Conservation (phyloP, 768 basidiomycete genomes). For the Holtermanniella nyarrowii region DNA sequence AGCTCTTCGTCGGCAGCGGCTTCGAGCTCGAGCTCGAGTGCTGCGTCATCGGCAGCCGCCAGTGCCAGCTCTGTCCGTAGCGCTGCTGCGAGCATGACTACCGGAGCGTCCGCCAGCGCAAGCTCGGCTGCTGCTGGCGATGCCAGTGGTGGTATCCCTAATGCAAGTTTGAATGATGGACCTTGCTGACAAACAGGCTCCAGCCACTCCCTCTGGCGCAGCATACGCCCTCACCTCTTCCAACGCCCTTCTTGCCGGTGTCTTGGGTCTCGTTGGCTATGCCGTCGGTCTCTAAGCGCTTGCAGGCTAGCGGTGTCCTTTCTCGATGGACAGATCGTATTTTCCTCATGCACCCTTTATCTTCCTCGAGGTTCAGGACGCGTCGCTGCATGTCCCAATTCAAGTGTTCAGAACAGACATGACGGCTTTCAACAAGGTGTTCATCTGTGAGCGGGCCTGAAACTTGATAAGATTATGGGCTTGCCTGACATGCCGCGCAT, state of each 20-base stretch:
- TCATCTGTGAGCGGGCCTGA: too few relatives aligned
- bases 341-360: too few relatives aligned
- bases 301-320: too few relatives aligned
- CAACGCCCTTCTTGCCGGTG: slow-evolving; percentile 5
- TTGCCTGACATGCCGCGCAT: too few relatives aligned
- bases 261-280: slow-evolving; percentile 9
- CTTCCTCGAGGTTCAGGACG: too few relatives aligned
- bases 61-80: slow-evolving; percentile 8
- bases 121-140: slow-evolving; percentile 1
- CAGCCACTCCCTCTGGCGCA: slow-evolving; percentile 7
- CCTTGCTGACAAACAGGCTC: slow-evolving; percentile 1
- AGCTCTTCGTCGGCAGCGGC: slow-evolving; percentile 37
- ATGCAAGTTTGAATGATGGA: slow-evolving; percentile 9
- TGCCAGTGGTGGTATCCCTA: slow-evolving; percentile 23
- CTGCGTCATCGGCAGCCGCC: slow-evolving; percentile 30
- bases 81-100: slow-evolving; percentile 1
- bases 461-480: too few relatives aligned
- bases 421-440: too few relatives aligned
- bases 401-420: too few relatives aligned
- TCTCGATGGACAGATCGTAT: too few relatives aligned
- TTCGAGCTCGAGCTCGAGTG: slow-evolving; percentile 20
- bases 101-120: slow-evolving; percentile 3
- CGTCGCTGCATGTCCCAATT: too few relatives aligned
- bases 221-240: slow-evolving; percentile 5
- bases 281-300: not conserved